Evolutionary conservation across 2,329 filamentous ascomycete species (phyloP).

Genomic region (Ophiognomonia clavigignenti-juglandacearum): DNA sequence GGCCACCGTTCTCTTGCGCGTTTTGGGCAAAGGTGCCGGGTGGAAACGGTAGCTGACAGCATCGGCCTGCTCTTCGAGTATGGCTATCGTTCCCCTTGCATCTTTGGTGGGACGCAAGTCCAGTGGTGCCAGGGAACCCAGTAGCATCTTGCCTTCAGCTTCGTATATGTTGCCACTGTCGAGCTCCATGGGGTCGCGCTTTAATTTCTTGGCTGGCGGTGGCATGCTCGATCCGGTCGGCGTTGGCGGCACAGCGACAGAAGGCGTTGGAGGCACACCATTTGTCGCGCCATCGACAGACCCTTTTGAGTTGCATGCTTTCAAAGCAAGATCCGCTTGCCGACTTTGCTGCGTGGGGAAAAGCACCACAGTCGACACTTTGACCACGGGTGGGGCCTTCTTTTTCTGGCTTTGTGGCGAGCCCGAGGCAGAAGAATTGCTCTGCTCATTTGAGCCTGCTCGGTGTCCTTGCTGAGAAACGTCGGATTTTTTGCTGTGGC

Average conservation of each 20-base stretch:
- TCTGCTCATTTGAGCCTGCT: conserved; percentile 46
- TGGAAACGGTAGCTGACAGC: conserved; percentile 69
- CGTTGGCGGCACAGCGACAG: conserved; percentile 54
- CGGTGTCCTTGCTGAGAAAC: conserved; percentile 35
- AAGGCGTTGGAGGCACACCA: conserved; percentile 62
- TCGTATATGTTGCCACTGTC: conserved; percentile 68
- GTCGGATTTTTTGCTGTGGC: conserved; percentile 21
- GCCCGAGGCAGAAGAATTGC: conserved; percentile 51
- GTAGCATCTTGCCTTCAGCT: conserved; percentile 71
- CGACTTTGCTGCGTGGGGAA: conserved; percentile 76
- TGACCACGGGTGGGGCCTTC: conserved; percentile 51
- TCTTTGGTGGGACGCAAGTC: conserved; percentile 71
- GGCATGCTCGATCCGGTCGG: conserved; percentile 56
- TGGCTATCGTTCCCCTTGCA: conserved; percentile 61
- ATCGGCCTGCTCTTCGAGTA: conserved; percentile 49
- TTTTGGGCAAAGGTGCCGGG: conserved; percentile 77
- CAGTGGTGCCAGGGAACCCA: conserved; percentile 69
- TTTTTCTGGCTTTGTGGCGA: conserved; percentile 42
- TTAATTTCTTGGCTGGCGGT: conserved; percentile 60
- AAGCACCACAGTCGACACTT: conserved; percentile 72
- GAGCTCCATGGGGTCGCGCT: conserved; percentile 68
- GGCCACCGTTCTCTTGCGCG: conserved; percentile 86
- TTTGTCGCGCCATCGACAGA: conserved; percentile 28
- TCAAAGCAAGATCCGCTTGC: conserved; percentile 70
- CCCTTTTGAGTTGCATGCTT: conserved; percentile 64